Conservation (phyloP, 2,329 filamentous ascomycete species). For the Pseudogymnoascus sp. region DNA sequence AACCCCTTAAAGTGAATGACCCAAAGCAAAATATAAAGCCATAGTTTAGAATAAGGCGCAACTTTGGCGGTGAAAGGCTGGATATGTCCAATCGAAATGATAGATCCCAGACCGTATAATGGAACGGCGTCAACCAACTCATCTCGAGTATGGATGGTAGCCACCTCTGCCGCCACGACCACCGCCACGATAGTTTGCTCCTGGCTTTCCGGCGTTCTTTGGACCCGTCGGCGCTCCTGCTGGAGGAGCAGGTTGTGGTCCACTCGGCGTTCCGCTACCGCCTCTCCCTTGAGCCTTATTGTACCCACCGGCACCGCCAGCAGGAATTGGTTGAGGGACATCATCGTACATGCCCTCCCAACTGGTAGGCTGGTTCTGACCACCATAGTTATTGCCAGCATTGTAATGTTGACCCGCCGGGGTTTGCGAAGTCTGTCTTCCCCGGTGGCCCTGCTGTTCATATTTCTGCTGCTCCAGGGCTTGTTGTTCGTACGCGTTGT, state of each 20-base stretch:
- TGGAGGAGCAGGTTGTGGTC: conserved; percentile 48
- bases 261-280: conserved; percentile 24
- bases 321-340: conserved; percentile 69
- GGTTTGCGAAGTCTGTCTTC: conserved; percentile 29
- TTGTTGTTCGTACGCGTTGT: conserved; percentile 59
- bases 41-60: not conserved
- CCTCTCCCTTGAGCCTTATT: conserved; percentile 16
- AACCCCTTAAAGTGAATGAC: not conserved
- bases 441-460: conserved; percentile 57
- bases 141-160: conserved; percentile 65
- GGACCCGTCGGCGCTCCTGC: conserved; percentile 88
- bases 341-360: conserved; percentile 99
- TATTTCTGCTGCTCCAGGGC: conserved; percentile 73
- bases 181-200: conserved; percentile 88
- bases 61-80: not conserved
- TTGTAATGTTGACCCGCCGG: conserved; percentile 23
- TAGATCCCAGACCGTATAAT: not conserved
- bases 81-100: not conserved
- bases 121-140: not conserved
- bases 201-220: conserved; percentile 86
- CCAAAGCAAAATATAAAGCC: conserved; percentile 1
- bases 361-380: conserved; percentile 52
- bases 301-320: conserved; percentile 36
- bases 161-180: conserved; percentile 66
- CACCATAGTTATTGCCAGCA: conserved; percentile 23